These are phyloP conservation scores for Termitomyces sp. DNA, from an alignment of 768 basidiomycete genomes.

Conservation along the genomic window DNA sequence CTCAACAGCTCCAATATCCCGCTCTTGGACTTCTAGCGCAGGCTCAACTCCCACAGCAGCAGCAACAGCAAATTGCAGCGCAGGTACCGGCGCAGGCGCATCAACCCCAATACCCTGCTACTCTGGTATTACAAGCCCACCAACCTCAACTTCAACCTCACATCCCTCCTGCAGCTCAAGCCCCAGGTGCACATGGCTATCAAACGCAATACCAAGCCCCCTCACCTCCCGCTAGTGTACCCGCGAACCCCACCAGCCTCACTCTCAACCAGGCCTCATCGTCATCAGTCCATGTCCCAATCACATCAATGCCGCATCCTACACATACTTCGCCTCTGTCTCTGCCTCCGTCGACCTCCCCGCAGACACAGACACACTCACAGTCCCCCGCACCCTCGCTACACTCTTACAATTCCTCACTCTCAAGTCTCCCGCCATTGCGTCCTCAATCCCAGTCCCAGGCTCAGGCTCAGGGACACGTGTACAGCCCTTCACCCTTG, in stretches of 20 bases:
- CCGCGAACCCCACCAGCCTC: no score
- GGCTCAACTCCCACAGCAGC: not conserved
- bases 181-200: not conserved
- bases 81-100: not conserved
- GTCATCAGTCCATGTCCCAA: not conserved
- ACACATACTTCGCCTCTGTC: not conserved
- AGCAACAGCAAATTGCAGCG: not conserved
- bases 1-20: not conserved
- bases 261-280: not conserved
- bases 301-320: constrained; percentile 7
- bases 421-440: not conserved
- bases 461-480: not conserved
- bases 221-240: not conserved
- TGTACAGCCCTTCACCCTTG: not conserved
- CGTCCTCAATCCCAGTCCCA: not conserved
- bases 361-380: not conserved
- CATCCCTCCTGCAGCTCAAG: not conserved
- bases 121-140: not conserved
- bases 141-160: not conserved
- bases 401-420: constrained; percentile 1
- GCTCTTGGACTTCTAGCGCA: not conserved
- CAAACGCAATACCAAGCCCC: not conserved
- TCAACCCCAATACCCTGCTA: not conserved
- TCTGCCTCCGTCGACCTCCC: not conserved
- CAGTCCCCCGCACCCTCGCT: not conserved